These are phyloP conservation scores for Pyrenophora graminea DNA, from an alignment of 2,329 filamentous ascomycete genomes.

Conservation along the genomic window DNA sequence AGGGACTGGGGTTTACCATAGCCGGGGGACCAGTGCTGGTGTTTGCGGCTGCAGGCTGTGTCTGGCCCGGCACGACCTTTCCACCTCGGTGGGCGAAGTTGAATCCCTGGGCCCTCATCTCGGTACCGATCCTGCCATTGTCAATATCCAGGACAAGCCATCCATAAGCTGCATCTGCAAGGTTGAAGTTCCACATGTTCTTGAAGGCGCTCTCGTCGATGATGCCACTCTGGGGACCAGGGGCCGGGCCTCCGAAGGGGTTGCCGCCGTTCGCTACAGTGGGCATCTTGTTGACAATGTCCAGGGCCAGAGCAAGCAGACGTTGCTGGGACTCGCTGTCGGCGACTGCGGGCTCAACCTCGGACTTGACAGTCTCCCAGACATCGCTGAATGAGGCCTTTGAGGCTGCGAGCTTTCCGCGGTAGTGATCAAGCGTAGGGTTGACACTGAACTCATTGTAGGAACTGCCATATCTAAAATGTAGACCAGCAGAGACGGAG, in stretches of 20 bases:
- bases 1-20: slow-evolving; percentile 44
- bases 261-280: slow-evolving; percentile 92
- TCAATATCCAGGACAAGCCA: slow-evolving; percentile 95
- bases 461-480: slow-evolving; percentile 98
- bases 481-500: slow-evolving; percentile 93
- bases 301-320: slow-evolving; percentile 84
- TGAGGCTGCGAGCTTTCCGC: slow-evolving; percentile 94
- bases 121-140: slow-evolving; percentile 91
- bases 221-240: slow-evolving; percentile 76
- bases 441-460: slow-evolving; percentile 99
- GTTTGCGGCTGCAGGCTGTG: slow-evolving; percentile 45
- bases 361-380: slow-evolving; percentile 96
- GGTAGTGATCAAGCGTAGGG: slow-evolving; percentile 95
- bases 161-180: slow-evolving; percentile 95
- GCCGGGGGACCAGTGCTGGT: slow-evolving; percentile 42
- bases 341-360: slow-evolving; percentile 91
- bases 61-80: slow-evolving; percentile 60
- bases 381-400: slow-evolving; percentile 99
- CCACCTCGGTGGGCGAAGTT: slow-evolving; percentile 96
- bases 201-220: slow-evolving; percentile 99
- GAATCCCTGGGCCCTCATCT: slow-evolving; percentile 98
- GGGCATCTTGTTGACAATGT: slow-evolving; percentile 98
- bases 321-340: slow-evolving; percentile 94
- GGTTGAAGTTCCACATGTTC: slow-evolving; percentile 99
- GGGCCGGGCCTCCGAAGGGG: slow-evolving; percentile 86